phyloP scores from a whole-genome alignment of 2,329 filamentous ascomycete species.

The Teratosphaeria epicoccoides region DNA sequence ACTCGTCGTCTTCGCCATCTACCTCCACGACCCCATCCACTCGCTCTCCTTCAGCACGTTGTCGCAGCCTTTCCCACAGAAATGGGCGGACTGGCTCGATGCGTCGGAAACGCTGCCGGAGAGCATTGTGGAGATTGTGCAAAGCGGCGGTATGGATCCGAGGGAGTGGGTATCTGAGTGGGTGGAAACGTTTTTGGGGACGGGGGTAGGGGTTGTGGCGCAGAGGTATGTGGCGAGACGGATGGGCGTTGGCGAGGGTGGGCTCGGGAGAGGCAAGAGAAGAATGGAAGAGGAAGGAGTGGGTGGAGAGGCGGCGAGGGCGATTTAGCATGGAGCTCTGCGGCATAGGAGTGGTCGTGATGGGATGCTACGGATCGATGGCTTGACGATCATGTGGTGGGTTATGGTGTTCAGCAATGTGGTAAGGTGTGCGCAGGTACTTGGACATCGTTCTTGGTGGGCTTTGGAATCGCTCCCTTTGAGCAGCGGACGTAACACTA shows the following conservation, averaged over 20 bases:
- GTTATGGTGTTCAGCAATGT: not conserved
- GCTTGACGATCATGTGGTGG: not conserved
- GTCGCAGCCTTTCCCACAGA: constrained; percentile 70
- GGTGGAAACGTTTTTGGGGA: constrained; percentile 75
- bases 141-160: constrained; percentile 67
- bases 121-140: constrained; percentile 77
- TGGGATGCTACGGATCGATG: not conserved
- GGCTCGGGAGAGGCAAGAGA: constrained; percentile 47
- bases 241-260: constrained; percentile 91
- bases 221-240: constrained; percentile 89
- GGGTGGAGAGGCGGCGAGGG: constrained; percentile 52
- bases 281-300: constrained; percentile 44
- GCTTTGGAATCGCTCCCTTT: not conserved
- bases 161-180: constrained; percentile 96
- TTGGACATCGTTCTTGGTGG: not conserved
- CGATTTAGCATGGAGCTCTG: constrained; percentile 18
- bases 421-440: not conserved
- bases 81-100: constrained; percentile 89
- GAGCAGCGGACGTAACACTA: not conserved
- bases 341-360: not conserved
- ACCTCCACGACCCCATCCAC: constrained; percentile 80
- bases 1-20: constrained; percentile 62
- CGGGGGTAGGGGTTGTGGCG: constrained; percentile 75
- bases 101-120: constrained; percentile 55
- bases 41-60: constrained; percentile 75